Conservation (phyloP, 2,329 filamentous ascomycete genomes). For the Botrytis pseudocinerea region DNA sequence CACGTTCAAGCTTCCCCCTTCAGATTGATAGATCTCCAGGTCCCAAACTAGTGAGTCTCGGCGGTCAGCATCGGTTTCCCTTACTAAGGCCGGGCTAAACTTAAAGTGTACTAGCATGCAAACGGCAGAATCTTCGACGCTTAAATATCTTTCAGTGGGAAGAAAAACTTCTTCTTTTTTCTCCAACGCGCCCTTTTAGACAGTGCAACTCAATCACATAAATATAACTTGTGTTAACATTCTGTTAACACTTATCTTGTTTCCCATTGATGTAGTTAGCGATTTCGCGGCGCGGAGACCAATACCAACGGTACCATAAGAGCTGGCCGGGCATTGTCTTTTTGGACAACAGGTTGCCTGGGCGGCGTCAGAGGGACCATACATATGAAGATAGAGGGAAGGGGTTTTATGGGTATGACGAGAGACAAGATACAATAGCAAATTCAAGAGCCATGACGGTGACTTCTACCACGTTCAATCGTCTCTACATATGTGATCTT, state of each 20-base stretch:
- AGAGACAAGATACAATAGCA: background rate
- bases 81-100: background rate
- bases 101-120: background rate
- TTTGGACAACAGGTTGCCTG: slow-evolving; percentile 56
- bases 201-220: slow-evolving; percentile 76
- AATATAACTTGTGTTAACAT: slow-evolving; percentile 60
- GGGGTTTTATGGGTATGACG: background rate
- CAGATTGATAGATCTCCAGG: slow-evolving; percentile 10
- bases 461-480: background rate
- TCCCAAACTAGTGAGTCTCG: slow-evolving; percentile 12
- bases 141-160: slow-evolving; percentile 19
- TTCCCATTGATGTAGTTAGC: slow-evolving; percentile 62
- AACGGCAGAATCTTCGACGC: slow-evolving; percentile 3
- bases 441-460: too few species aligned
- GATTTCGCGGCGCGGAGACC: slow-evolving; percentile 61
- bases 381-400: slow-evolving; percentile 50
- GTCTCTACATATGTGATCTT: background rate
- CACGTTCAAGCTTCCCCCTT: slow-evolving; percentile 29
- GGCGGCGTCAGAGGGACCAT: slow-evolving; percentile 82
- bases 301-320: slow-evolving; percentile 55
- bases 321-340: slow-evolving; percentile 55
- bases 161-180: slow-evolving; percentile 35
- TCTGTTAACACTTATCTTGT: slow-evolving; percentile 63
- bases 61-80: background rate
- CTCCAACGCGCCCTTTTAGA: slow-evolving; percentile 74